phyloP scores from a whole-genome alignment of 2,329 filamentous ascomycete species.

The Macroventuria anomochaeta region DNA sequence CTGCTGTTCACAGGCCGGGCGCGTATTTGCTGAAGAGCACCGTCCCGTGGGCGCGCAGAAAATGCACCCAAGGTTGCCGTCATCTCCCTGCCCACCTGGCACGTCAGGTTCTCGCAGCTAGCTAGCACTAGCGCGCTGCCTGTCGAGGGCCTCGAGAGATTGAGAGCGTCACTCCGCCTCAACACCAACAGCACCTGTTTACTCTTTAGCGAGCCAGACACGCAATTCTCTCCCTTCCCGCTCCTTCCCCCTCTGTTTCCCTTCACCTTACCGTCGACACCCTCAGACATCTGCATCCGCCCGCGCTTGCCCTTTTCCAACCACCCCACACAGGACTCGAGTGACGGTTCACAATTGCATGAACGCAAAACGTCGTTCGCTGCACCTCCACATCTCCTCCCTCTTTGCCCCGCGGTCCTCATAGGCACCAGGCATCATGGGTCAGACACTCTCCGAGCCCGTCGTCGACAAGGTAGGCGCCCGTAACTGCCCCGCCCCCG shows the following conservation, averaged over 20 bases:
- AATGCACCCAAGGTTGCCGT: constrained; percentile 22
- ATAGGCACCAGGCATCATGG: constrained; percentile 67
- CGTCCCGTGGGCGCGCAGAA: constrained; percentile 24
- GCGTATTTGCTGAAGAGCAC: too few relatives aligned
- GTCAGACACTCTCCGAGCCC: constrained; percentile 98
- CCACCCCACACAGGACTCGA: constrained; percentile 37
- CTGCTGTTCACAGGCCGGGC: not conserved
- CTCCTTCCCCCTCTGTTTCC: not conserved
- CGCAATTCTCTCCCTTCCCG: constrained; percentile 22
- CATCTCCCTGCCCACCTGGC: constrained; percentile 11
- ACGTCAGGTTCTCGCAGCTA: constrained; percentile 20
- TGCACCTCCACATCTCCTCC: constrained; percentile 31
- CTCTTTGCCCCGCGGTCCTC: constrained; percentile 32
- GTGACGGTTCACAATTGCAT: constrained; percentile 44
- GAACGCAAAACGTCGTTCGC: constrained; percentile 31
- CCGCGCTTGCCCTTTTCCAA: constrained; percentile 20
- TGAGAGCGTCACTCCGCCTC: constrained; percentile 17
- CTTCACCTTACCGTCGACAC: constrained; percentile 9
- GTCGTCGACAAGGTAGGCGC: constrained; percentile 94
- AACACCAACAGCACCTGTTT: constrained; percentile 30
- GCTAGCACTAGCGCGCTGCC: constrained; percentile 14
- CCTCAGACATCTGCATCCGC: constrained; percentile 7
- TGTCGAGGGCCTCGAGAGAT: constrained; percentile 8
- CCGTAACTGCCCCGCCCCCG: constrained; percentile 39
- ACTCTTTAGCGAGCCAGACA: constrained; percentile 27